Conservation (phyloP, 2,329 filamentous ascomycete genomes). For the Knoxdaviesia proteae region DNA sequence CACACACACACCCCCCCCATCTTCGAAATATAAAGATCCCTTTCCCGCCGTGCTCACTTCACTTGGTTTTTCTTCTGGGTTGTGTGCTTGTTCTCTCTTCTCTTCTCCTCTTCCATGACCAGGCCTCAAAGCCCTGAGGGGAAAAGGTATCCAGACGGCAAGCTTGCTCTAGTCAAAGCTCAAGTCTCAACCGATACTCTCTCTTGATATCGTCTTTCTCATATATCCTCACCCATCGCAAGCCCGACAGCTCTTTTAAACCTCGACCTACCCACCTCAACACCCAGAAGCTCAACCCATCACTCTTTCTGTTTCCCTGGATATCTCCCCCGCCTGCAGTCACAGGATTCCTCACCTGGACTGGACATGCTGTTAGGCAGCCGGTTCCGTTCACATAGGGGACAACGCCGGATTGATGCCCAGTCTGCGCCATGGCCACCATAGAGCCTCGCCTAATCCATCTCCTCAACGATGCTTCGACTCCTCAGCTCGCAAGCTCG, state of each 20-base stretch:
- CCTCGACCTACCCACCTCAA: neutral
- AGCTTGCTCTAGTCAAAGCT: too few relatives aligned
- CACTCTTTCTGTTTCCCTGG: neutral
- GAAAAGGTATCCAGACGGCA: too few relatives aligned
- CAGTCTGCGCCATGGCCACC: slow-evolving; percentile 31
- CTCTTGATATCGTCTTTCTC: neutral
- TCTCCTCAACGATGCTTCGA: slow-evolving; percentile 35
- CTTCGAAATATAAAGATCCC: too few relatives aligned
- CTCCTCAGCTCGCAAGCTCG: slow-evolving; percentile 21
- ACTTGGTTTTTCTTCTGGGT: too few relatives aligned
- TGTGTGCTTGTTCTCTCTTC: neutral
- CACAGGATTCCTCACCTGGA: too few relatives aligned
- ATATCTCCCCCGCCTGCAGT: too few relatives aligned
- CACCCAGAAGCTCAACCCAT: neutral
- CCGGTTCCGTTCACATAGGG: neutral
- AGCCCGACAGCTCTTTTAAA: neutral
- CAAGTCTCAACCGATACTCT: neutral
- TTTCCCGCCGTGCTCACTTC: too few relatives aligned
- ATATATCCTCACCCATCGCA: neutral
- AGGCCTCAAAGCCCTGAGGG: too few relatives aligned
- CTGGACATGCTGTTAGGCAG: neutral
- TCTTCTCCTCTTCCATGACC: neutral
- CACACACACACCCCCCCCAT: too few relatives aligned
- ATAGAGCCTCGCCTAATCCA: slow-evolving; percentile 49
- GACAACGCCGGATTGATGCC: slow-evolving; percentile 1